Evolutionary conservation across 1,139 yeast genomes (phyloP), one percentile per base, ranked within the genome.

Genomic region (Schizosaccharomyces versatilis): DNA sequence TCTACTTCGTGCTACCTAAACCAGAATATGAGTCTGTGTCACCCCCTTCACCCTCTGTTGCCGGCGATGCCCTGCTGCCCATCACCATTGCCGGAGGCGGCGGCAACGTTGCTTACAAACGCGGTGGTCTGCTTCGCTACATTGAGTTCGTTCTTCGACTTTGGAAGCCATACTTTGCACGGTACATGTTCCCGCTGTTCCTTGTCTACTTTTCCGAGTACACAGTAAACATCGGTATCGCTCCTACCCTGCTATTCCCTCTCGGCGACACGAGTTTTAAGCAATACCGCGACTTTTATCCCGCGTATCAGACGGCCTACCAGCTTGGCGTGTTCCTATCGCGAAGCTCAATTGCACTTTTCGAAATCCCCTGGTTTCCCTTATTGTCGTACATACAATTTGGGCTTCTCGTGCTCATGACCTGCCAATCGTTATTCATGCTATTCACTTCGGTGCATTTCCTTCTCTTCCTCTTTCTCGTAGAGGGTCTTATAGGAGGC

Each of bases 321-420:
- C 97, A 90, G 65, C 66, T 85, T 7, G 98, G 98, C 7, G 98
- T 90, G 0, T 85, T 88, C 62, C 74, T 90, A 1, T 85, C 96
- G 1, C 71, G 97, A 56, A 83, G 96, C 0, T 84, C 95, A 1
- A 79, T 84, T 1, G 72, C 79, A 7, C 72, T 80, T 57, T 62
- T 84, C 41, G 69, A 94, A 53, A 68, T 86, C 51, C 71, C 68
- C 53, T 71, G 71, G 7, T 70, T 90, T 9, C 80, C 80, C 65
- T 55, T 77, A 41, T 75, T 88, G 10, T 76, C 94, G 0, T 42
- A 74, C 0, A 69, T 88, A 47, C 98, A 90, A 66, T 67, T 73
- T n/a, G 24, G 77, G 42, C 88, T 88, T 64, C 72, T 88, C 41
- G 54, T 71, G 0, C 53, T 84, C 1, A 73, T 82, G 51, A 60